A percentile compares a stretch with the other conserved stretches of the same genome.
phyloP scores from a whole-genome alignment of 768 basidiomycete species.

The Cystobasidium ongulense region DNA sequence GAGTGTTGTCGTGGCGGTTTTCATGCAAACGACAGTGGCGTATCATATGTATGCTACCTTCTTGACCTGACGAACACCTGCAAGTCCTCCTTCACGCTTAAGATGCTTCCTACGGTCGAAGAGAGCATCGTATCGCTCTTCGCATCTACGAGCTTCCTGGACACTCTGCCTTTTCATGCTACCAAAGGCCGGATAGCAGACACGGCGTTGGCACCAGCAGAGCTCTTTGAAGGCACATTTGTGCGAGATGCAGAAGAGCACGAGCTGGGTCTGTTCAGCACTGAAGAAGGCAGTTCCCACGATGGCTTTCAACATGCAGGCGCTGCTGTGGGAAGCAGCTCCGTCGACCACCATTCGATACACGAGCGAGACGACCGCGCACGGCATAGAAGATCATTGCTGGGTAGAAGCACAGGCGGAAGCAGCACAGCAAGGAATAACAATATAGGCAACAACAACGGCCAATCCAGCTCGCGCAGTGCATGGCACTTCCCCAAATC shows the following conservation, averaged over 20 bases:
- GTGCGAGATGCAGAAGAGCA: slow-evolving; percentile 36
- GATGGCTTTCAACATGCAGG: background rate
- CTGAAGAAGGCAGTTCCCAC: background rate
- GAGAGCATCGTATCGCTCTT: slow-evolving; percentile 22
- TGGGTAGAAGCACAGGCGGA: slow-evolving; percentile 5
- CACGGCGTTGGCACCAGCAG: slow-evolving; percentile 31
- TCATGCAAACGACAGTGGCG: background rate
- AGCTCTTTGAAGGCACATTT: slow-evolving; percentile 31
- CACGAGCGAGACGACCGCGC: background rate
- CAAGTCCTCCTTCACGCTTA: background rate
- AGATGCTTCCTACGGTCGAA: slow-evolving; percentile 1
- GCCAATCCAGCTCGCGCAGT: background rate
- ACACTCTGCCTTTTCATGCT: slow-evolving; percentile 18
- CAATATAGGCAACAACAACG: background rate
- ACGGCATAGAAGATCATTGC: slow-evolving; percentile 7
- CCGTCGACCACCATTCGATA: background rate
- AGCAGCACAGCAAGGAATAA: background rate
- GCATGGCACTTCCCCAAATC: slow-evolving; percentile 34
- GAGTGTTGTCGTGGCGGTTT: background rate
- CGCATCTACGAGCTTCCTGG: slow-evolving; percentile 23
- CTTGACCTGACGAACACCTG: background rate
- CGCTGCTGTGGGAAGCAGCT: background rate
- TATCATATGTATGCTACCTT: background rate
- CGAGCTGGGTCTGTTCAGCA: slow-evolving; percentile 35
- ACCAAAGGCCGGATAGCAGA: slow-evolving; percentile 11